Conservation (phyloP, 305 asterid species). For the Euphrasia arctica region DNA sequence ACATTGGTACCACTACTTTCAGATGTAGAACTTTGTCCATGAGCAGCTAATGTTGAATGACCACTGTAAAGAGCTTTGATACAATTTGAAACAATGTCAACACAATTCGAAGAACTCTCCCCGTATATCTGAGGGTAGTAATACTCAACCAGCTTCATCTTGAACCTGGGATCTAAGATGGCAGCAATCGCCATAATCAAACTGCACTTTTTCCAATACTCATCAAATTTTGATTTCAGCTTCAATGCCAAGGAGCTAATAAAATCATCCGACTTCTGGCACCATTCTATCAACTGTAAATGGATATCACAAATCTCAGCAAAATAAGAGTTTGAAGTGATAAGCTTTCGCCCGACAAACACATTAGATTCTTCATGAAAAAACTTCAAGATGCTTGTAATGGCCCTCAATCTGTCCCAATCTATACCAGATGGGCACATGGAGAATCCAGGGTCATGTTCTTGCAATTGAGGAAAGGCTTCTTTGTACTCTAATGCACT, state of each 20-base stretch:
- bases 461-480: constrained; percentile 72
- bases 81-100: constrained; percentile 73
- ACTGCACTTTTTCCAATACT: constrained; percentile 96
- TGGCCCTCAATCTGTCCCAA: constrained; percentile 75
- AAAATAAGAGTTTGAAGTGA: constrained; percentile 76
- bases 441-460: constrained; percentile 56
- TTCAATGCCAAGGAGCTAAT: constrained; percentile 76
- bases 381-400: constrained; percentile 68
- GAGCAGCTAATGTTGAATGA: constrained; percentile 69
- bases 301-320: constrained; percentile 88
- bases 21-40: constrained; percentile 46
- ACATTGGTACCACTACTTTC: constrained; percentile 43
- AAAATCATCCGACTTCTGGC: constrained; percentile 81
- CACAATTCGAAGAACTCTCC: constrained; percentile 56
- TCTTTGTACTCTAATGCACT: constrained; percentile 68
- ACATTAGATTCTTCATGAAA: constrained; percentile 71
- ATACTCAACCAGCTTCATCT: constrained; percentile 85
- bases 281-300: constrained; percentile 83
- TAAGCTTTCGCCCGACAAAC: constrained; percentile 60
- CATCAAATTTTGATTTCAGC: constrained; percentile 78
- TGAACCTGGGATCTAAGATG: constrained; percentile 81
- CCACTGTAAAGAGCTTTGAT: constrained; percentile 84
- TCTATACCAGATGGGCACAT: constrained; percentile 56
- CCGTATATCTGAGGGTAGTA: constrained; percentile 86
- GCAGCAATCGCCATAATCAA: constrained; percentile 92